Conservation (phyloP, 148 eudicot species). For the Hydrangea macrophylla region DNA sequence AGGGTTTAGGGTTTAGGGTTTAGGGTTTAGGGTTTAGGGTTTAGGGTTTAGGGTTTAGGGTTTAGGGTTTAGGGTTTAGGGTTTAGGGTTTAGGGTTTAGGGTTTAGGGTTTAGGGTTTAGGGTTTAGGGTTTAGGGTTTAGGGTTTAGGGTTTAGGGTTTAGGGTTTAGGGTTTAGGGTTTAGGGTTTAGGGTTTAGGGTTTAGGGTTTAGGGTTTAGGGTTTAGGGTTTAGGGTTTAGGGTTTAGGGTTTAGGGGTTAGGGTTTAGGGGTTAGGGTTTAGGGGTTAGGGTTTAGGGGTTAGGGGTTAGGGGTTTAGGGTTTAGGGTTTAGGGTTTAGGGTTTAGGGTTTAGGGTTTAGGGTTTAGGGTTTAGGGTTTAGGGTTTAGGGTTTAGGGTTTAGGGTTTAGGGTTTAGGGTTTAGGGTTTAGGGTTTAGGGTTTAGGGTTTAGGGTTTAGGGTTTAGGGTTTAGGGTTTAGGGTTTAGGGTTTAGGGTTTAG, state of each 20-base stretch:
- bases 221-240: conserved; percentile 18
- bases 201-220: conserved; percentile 21
- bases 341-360: conserved; percentile 19
- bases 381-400: conserved; percentile 22
- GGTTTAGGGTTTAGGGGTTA: conserved; percentile 17
- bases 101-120: conserved; percentile 24
- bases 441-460: conserved; percentile 23
- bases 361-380: conserved; percentile 21
- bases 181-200: conserved; percentile 19
- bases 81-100: conserved; percentile 18
- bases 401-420: conserved; percentile 22
- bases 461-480: conserved; percentile 22
- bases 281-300: conserved; percentile 22
- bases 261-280: conserved; percentile 25
- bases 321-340: conserved; percentile 23
- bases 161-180: conserved; percentile 19
- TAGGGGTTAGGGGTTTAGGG: too few relatives aligned
- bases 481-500: conserved; percentile 21
- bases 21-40: conserved; percentile 25
- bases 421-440: conserved; percentile 26
- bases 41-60: conserved; percentile 22
- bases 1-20: conserved; percentile 24
- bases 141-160: conserved; percentile 16
- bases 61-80: conserved; percentile 19
- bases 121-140: conserved; percentile 18